Percentiles rank a stretch among this genome's conserved stretches.
Conservation (phyloP, 495 filamentous ascomycete species). For the Penicillium riverlandense region DNA sequence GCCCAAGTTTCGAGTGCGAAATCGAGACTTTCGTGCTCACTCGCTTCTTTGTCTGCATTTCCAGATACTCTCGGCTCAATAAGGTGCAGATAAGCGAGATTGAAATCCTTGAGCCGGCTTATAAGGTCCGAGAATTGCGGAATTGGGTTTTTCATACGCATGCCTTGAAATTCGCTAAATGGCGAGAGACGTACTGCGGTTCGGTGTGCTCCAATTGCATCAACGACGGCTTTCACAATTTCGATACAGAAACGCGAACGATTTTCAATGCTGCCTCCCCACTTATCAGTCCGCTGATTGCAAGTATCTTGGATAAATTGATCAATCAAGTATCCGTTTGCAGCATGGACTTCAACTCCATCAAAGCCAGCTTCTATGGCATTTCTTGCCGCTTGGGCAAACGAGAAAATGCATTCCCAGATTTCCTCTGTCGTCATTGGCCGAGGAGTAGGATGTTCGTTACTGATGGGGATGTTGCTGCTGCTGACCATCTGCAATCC, state of each 20-base stretch:
- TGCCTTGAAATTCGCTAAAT: no score
- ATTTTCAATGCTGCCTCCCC: constrained; percentile 46
- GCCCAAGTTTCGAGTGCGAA: no score
- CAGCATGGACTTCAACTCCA: constrained; percentile 49
- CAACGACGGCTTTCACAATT: constrained; percentile 22
- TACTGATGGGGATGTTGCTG: no score
- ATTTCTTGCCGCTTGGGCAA: constrained; percentile 49
- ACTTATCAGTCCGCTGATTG: constrained; percentile 45
- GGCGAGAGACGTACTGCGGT: constrained; percentile 23
- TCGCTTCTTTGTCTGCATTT: no score
- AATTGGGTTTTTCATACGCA: no score
- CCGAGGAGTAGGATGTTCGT: no score
- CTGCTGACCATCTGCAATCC: no score
- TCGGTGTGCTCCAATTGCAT: constrained; percentile 20
- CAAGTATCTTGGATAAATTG: constrained; percentile 46
- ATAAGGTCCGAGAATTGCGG: no score
- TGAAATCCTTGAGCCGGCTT: no score
- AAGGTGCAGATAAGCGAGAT: no score
- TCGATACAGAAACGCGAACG: constrained; percentile 41
- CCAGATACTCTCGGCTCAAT: no score
- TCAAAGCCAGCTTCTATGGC: constrained; percentile 58
- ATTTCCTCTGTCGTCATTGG: constrained; percentile 11
- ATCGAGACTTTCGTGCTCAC: no score
- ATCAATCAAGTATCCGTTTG: constrained; percentile 49
- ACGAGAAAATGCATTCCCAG: constrained; percentile 32